Percentiles rank a stretch among this genome's conserved stretches.
phyloP scores from a whole-genome alignment of 75 land plant species.

The Cunninghamia lanceolata region DNA sequence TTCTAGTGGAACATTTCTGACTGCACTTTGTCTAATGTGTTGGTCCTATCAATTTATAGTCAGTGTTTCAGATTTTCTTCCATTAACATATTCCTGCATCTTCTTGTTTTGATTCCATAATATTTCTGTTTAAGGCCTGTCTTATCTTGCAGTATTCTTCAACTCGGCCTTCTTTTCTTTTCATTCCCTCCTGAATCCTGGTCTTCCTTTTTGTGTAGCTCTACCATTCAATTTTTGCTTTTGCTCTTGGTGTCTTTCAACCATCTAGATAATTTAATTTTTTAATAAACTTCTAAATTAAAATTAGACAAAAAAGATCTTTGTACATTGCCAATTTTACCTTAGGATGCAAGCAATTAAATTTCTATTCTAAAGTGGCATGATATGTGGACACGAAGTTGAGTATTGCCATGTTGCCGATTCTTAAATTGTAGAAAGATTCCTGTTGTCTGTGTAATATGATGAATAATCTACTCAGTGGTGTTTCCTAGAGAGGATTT shows the following conservation, averaged over 20 bases:
- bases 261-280: too few species aligned
- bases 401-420: background rate
- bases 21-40: too few species aligned
- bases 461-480: background rate
- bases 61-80: too few species aligned
- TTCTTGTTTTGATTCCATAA: too few species aligned
- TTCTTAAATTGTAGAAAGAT: background rate
- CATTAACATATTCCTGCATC: too few species aligned
- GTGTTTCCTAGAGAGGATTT: background rate
- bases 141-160: too few species aligned
- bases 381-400: background rate
- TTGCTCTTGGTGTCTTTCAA: background rate
- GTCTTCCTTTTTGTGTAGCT: too few species aligned
- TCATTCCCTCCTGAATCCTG: too few species aligned
- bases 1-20: too few species aligned
- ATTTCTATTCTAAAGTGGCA: background rate
- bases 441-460: background rate
- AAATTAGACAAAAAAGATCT: background rate
- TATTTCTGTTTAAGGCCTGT: too few species aligned
- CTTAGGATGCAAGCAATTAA: background rate
- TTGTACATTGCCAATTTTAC: background rate
- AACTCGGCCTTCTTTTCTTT: too few species aligned
- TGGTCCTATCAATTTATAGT: too few species aligned
- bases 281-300: background rate
- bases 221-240: background rate